Base-by-base conservation (phyloP, 345 rosid genomes). In the Sapria himalayana region DNA sequence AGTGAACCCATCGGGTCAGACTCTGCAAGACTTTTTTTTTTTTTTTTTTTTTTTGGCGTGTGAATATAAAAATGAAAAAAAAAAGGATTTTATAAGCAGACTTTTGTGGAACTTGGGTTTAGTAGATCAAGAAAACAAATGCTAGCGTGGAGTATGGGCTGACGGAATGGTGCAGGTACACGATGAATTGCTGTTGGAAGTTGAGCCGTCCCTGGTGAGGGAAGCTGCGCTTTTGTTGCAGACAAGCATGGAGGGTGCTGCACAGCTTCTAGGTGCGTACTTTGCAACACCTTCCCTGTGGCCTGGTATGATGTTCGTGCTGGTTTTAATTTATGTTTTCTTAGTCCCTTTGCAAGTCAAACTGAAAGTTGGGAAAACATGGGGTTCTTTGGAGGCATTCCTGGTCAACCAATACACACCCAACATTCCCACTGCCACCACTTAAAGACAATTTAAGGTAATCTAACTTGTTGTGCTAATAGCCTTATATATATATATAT, bases 151-250 rank as follows among this genome's bases (percentile, higher is more conserved):
- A n/a, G n/a, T n/a, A n/a, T n/a, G n/a, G n/a, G 40, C 36, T 29
- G n/a, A n/a, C n/a, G n/a, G n/a, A n/a, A n/a, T n/a, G n/a, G n/a
- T 43, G 14, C 49, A 82, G 98, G 84, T 89, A 32, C 93, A 89
- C 65, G 98, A 89, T 59, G 91, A 89, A 57, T 64, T 89, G 52
- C 78, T 89, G 5, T 59, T 89, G 51, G 94, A 82, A 72, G 81
- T 69, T 22, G 91, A 89, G 56, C 78, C 82, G 3, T 49, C 45
- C 19, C 70, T 70, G 67, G 46, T 69, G 41, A 74, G 72, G 51
- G 85, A 82, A 70, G 98, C 85, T 60, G 82, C 75, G 22, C 45
- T 29, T 21, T 48, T 89, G 61, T 61, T 78, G 38, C 69, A 51
- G 50, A 49, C 33, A 50, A 61, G 85, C 74, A 89, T 82, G 98